Evolutionary conservation across 352 stramenopile genomes (phyloP), one percentile per base, ranked within the genome.

Genomic region (Phytophthora capsici): DNA sequence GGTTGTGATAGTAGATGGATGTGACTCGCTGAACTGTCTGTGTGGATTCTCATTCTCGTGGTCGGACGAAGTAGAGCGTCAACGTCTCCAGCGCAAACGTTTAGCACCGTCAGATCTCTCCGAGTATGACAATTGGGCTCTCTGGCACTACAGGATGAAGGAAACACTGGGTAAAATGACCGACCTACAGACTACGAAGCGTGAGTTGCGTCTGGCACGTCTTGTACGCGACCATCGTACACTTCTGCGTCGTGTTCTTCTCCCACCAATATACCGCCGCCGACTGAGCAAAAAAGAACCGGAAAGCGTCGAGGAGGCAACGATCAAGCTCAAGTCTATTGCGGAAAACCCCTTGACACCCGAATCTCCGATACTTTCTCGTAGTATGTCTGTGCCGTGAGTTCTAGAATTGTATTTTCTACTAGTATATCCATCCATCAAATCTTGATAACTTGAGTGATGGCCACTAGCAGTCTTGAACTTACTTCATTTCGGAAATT

Each of bases 1-100:
- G 13, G 64, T 90, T 7, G 78, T 90, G 4, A 90, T 86, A 57
- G 76, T 90, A 25, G 81, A 90, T 37, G 81, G 81, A 4, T 90
- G 81, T 38, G 75, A 88, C 58, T 59, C 66, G 5, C 62, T 90
- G 20, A 63, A 61, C 30, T 90, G 81, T 40, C 36, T 88, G 32
- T 90, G 81, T 52, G 81, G 78, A 7, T 66, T 71, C 28, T 69
- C 77, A 28, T 87, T 90, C 49, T 63, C 82, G 44, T 90, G 81
- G 81, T 63, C 73, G 0, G 14, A 45, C 5, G 80, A 88, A 25
- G 70, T 89, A 47, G 57, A 64, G 14, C 81, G 80, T 37, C 80
- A 84, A 61, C 72, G 66, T n/a, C 25, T 51, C 4, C 80, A 89
- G 56, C 76, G 71, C 48, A 86, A 82, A 40, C 59, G 69, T 13